Percentiles rank a stretch among this genome's conserved stretches.
phyloP scores from a whole-genome alignment of 108 stramenopile species.

The Nitzschia palea region DNA sequence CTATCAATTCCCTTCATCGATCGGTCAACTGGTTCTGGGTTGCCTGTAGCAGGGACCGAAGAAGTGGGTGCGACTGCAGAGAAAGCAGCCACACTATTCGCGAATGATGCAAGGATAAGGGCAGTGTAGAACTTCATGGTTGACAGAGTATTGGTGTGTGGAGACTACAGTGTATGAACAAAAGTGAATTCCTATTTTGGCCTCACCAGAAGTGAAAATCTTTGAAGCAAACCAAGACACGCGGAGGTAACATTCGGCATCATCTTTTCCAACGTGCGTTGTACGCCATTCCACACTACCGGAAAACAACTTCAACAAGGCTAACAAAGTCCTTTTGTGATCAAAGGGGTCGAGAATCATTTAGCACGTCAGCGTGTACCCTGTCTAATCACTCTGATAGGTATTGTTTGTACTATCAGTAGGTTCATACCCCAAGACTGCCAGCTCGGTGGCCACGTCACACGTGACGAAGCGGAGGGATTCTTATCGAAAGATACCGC shows the following conservation, averaged over 20 bases:
- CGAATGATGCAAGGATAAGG: conserved; percentile 27
- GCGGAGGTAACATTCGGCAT: neutral
- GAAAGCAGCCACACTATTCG: conserved; percentile 22
- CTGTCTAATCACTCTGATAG: too few species aligned
- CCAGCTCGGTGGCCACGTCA: too few species aligned
- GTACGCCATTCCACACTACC: too few species aligned
- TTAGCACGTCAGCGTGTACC: neutral
- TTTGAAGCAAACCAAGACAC: neutral
- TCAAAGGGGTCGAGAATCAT: neutral
- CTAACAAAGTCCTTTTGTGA: neutral
- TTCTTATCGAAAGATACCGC: conserved; percentile 3
- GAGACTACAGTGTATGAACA: too few species aligned
- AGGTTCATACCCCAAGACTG: too few species aligned
- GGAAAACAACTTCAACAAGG: conserved; percentile 5
- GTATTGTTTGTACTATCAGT: too few species aligned
- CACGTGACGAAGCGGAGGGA: neutral
- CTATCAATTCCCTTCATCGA: conserved; percentile 66
- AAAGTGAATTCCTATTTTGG: too few species aligned
- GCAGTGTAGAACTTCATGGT: conserved; percentile 47
- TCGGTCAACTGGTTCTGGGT: conserved; percentile 59
- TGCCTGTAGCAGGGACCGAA: conserved; percentile 13
- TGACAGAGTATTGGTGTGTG: too few species aligned
- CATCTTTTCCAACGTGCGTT: neutral
- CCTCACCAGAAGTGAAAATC: neutral
- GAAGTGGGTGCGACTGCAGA: conserved; percentile 36